Evolutionary conservation across 345 rosid genomes (phyloP).

Genomic region (Mangifera indica): DNA sequence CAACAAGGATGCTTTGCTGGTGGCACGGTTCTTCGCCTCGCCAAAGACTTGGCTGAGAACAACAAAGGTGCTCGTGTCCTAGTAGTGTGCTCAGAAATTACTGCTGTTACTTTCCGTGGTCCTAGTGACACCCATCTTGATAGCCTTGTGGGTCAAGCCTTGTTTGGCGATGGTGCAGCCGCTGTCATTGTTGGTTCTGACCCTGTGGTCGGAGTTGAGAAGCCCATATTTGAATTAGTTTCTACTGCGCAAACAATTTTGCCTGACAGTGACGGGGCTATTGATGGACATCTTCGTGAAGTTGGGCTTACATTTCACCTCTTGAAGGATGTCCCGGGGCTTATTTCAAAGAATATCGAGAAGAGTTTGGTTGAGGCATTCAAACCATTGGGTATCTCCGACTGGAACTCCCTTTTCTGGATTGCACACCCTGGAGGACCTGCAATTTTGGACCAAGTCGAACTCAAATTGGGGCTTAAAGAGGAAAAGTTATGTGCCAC

Average conservation of each 20-base stretch:
- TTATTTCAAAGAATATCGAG: conserved; percentile 42
- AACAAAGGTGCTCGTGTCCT: conserved; percentile 50
- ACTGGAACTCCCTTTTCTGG: conserved; percentile 59
- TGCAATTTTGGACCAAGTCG: conserved; percentile 47
- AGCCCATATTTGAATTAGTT: conserved; percentile 43
- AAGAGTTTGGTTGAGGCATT: conserved; percentile 40
- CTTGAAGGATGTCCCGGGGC: conserved; percentile 42
- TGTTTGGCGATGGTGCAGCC: conserved; percentile 54
- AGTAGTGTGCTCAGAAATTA: conserved; percentile 46
- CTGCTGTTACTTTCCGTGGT: conserved; percentile 42
- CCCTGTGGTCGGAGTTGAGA: conserved; percentile 30
- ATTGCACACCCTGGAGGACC: conserved; percentile 58
- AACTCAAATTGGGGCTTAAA: conserved; percentile 32
- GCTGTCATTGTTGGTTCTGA: conserved; percentile 49
- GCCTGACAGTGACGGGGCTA: conserved; percentile 51
- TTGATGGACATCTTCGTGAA: conserved; percentile 50
- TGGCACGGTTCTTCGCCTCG: conserved; percentile 49
- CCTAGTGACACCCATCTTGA: conserved; percentile 42
- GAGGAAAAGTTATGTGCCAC: conserved; percentile 38
- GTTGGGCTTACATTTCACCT: conserved; percentile 49
- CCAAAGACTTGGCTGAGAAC: conserved; percentile 60
- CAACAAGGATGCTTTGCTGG: conserved; percentile 56
- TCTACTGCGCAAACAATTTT: conserved; percentile 42
- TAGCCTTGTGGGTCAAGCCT: conserved; percentile 48
- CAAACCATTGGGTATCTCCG: conserved; percentile 42